A percentile compares a stretch with the other conserved stretches of the same genome.
Conservation (phyloP, 2,329 filamentous ascomycete species). For the Penicillium sp. region DNA sequence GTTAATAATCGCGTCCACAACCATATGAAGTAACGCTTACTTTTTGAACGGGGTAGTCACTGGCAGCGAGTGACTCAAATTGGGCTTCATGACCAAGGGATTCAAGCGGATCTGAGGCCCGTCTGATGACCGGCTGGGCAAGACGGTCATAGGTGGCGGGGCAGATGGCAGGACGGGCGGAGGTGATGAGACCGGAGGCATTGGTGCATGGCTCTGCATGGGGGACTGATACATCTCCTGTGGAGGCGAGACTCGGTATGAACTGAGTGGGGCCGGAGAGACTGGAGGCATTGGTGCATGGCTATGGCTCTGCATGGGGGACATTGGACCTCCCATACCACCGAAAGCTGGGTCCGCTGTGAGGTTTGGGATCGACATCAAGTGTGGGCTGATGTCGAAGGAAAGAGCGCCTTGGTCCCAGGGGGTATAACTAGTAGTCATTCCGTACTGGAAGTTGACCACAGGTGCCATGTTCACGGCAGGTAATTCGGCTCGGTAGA, state of each 20-base stretch:
- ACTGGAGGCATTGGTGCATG: conserved; percentile 23
- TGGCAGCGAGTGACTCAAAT: conserved; percentile 41
- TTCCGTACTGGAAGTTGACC: conserved; percentile 44
- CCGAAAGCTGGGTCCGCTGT: conserved; percentile 39
- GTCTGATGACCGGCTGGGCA: conserved; percentile 35
- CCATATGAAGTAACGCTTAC: conserved; percentile 23
- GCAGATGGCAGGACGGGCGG: conserved; percentile 27
- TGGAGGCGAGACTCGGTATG: conserved; percentile 32
- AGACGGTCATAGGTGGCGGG: conserved; percentile 34
- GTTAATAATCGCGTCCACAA: background rate
- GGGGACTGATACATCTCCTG: conserved; percentile 38
- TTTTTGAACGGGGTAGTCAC: conserved; percentile 45
- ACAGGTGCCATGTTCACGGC: conserved; percentile 39
- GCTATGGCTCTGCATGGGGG: conserved; percentile 9
- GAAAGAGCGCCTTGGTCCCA: conserved; percentile 40
- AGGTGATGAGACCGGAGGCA: conserved; percentile 29
- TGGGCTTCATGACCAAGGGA: conserved; percentile 42
- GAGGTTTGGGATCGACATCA: conserved; percentile 44
- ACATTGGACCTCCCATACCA: conserved; percentile 26
- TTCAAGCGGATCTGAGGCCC: conserved; percentile 45
- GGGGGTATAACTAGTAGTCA: conserved; percentile 39
- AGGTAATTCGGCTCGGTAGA: conserved; percentile 66
- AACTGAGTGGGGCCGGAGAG: conserved; percentile 30
- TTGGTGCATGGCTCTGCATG: conserved; percentile 27
- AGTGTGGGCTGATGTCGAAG: conserved; percentile 41